Evolutionary conservation across 225 moss, liverwort and hornwort genomes (phyloP), one percentile per base, ranked within the genome.

Genomic region (Antitrichia curtipendula): DNA sequence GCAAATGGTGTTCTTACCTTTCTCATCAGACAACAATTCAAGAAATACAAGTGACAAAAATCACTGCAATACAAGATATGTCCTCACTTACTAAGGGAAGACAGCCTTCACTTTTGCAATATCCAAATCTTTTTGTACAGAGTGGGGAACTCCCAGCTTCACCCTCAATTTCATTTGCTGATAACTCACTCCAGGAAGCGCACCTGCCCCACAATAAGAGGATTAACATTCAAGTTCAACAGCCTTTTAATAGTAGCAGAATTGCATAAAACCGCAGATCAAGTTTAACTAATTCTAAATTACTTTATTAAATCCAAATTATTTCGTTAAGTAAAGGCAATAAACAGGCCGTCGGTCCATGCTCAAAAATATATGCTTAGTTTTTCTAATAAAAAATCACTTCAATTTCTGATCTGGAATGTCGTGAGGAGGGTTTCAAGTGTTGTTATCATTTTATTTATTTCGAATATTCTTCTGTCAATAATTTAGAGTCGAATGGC

Each of bases 81-180:
- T 66, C 47, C 60, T 60, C 60, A 91, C 98, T 94, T 96, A 99
- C 98, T 97, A 99, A 45, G 97, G 99, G 72, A 99, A 99, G 58
- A 96, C 95, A 19, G 99, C 90, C 90, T 99, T 99, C 93, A 99
- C 97, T 96, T 92, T 93, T 58, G 93, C 91, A 79, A 99, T 81
- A 86, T 97, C 95, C 92, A 99, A 89, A 87, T 94, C 90, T 80
- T 95, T 89, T 69, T 96, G 96, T 50, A 94, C 90, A n/a, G 94
- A 88, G 47, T 88, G 87, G 53, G 99, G 97, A 81, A 99, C 94
- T 52, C 99, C 97, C 32, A 97, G 93, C 89, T 95, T 96, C 86
- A 97, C 91, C 88, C 89, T 95, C 88, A 99, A 87, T 83, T 96
- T 99, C 99, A 99, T 99, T 89, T 97, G 91, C 72, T 96, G 91